Evolutionary conservation across 2,329 filamentous ascomycete genomes (phyloP).

Genomic region (Xylariomycetidae sp.): DNA sequence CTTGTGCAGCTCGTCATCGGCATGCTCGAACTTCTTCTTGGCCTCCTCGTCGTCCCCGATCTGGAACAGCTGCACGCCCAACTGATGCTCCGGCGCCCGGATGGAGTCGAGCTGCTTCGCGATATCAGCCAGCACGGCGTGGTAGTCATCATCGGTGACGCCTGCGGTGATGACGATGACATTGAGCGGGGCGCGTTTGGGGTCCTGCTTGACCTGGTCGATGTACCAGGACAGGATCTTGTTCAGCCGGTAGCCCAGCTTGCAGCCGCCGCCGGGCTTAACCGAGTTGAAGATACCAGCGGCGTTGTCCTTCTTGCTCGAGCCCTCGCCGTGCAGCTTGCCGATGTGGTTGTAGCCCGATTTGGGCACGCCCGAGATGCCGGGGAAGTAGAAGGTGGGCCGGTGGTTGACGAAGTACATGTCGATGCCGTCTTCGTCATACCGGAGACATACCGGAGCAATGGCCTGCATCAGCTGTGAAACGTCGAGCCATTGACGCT

Average conservation of each 20-base stretch:
- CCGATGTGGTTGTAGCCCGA: slow-evolving; percentile 22
- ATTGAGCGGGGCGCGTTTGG: slow-evolving; percentile 22
- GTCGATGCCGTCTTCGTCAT: slow-evolving; percentile 32
- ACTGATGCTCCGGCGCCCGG: slow-evolving; percentile 32
- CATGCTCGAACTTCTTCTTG: slow-evolving; percentile 16
- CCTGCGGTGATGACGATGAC: slow-evolving; percentile 25
- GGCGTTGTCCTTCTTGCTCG: slow-evolving; percentile 16
- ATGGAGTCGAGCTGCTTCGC: slow-evolving; percentile 15
- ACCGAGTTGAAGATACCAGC: slow-evolving; percentile 19
- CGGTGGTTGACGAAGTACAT: slow-evolving; percentile 52
- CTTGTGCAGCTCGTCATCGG: slow-evolving; percentile 18
- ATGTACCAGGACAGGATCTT: slow-evolving; percentile 23
- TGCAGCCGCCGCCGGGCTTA: slow-evolving; percentile 22
- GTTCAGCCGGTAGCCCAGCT: slow-evolving; percentile 20
- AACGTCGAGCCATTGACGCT: slow-evolving; percentile 18
- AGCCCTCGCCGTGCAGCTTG: slow-evolving; percentile 17
- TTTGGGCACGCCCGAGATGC: slow-evolving; percentile 19
- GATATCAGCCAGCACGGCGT: slow-evolving; percentile 11
- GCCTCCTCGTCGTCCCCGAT: slow-evolving; percentile 20
- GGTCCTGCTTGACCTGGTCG: slow-evolving; percentile 22
- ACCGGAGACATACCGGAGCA: slow-evolving; percentile 16
- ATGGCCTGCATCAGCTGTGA: slow-evolving; percentile 17
- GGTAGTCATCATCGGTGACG: slow-evolving; percentile 15
- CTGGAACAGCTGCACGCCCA: slow-evolving; percentile 28
- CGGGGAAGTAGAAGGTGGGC: slow-evolving; percentile 17